phyloP scores from a whole-genome alignment of 805 yeast genomes.

The Torulaspora franciscae region DNA sequence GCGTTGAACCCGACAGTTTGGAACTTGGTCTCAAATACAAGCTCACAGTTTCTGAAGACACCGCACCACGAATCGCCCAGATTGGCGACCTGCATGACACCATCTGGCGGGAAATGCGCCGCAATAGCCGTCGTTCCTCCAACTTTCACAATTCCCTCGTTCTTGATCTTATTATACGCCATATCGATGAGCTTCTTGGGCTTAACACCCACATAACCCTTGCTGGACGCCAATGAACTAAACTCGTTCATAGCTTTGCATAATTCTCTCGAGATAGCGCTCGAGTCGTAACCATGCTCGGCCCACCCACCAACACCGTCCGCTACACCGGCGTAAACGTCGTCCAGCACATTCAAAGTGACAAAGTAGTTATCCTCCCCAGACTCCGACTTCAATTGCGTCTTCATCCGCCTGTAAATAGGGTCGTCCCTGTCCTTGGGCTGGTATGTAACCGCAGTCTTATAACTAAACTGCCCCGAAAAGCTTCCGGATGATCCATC shows the following conservation, averaged over 20 bases:
- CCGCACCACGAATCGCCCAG: conserved; percentile 96
- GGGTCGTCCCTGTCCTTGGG: conserved; percentile 64
- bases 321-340: conserved; percentile 69
- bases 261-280: conserved; percentile 78
- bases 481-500: not conserved
- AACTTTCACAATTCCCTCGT: conserved; percentile 61
- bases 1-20: conserved; percentile 89
- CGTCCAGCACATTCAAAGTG: conserved; percentile 31
- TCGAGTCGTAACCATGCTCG: conserved; percentile 83
- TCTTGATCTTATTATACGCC: conserved; percentile 53
- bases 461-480: conserved; percentile 33
- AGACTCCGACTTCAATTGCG: conserved; percentile 49
- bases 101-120: conserved; percentile 58
- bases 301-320: conserved; percentile 99
- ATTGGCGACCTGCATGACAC: conserved; percentile 61
- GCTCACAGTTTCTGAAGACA: conserved; percentile 59
- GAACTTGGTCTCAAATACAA: conserved; percentile 62
- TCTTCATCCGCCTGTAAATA: conserved; percentile 36
- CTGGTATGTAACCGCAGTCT: conserved; percentile 64
- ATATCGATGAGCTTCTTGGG: conserved; percentile 48
- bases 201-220: conserved; percentile 14
- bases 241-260: conserved; percentile 50
- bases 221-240: conserved; percentile 12
- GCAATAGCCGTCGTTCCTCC: conserved; percentile 94
- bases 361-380: conserved; percentile 76